These are phyloP conservation scores for Phlyctochytrium planicorne DNA, from an alignment of 192 early-diverging fungal species.

Conservation along the genomic window DNA sequence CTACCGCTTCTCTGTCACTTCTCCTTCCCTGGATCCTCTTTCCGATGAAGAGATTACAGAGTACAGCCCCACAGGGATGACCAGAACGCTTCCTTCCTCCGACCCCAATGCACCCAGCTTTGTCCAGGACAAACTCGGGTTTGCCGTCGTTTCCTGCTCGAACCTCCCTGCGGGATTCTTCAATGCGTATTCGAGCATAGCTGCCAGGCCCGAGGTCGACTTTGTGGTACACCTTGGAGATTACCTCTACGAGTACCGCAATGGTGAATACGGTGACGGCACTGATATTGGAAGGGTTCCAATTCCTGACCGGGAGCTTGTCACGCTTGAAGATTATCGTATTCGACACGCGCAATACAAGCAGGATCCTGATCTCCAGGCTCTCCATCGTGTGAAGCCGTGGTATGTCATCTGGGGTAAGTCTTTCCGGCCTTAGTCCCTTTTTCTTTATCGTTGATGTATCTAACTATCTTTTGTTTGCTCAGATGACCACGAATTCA, in stretches of 20 bases:
- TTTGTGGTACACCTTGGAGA: slow-evolving; percentile 44
- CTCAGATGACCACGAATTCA: slow-evolving; percentile 47
- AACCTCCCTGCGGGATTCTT: slow-evolving; percentile 40
- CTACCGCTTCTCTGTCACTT: slow-evolving; percentile 25
- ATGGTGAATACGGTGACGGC: slow-evolving; percentile 38
- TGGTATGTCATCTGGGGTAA: slow-evolving; percentile 35
- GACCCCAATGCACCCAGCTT: slow-evolving; percentile 18
- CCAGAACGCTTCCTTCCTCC: slow-evolving; percentile 35
- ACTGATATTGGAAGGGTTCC: slow-evolving; percentile 30
- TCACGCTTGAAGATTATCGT: slow-evolving; percentile 35
- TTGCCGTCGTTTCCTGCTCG: slow-evolving; percentile 42
- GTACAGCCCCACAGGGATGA: slow-evolving; percentile 27
- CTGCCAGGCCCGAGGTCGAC: slow-evolving; percentile 26
- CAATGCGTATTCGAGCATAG: slow-evolving; percentile 37
- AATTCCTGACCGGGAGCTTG: slow-evolving; percentile 24
- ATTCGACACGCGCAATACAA: slow-evolving; percentile 43
- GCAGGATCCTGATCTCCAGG: slow-evolving; percentile 33
- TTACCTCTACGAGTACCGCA: slow-evolving; percentile 44
- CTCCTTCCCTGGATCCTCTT: background rate
- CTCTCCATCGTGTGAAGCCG: slow-evolving; percentile 29
- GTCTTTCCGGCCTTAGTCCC: background rate
- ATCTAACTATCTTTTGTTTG: background rate
- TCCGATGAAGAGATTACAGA: background rate
- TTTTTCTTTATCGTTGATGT: background rate
- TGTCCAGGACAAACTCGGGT: background rate